A percentile compares a stretch with the other conserved stretches of the same genome.
Evolutionary conservation across 305 asterid species (phyloP).

Genomic region (Ajuga reptans): DNA sequence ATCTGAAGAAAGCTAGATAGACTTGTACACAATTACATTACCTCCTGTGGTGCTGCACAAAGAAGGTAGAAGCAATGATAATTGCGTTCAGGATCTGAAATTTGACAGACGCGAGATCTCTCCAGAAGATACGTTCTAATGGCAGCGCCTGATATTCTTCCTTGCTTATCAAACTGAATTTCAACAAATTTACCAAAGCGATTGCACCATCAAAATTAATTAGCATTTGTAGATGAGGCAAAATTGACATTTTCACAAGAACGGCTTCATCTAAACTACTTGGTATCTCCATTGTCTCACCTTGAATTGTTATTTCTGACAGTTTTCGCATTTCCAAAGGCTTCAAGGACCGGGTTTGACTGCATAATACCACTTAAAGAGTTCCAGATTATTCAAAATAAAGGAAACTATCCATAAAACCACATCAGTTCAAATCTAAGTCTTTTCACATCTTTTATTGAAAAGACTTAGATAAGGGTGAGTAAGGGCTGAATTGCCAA

Average conservation of each 20-base stretch:
- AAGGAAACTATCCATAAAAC: constrained; percentile 8
- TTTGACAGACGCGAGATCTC: constrained; percentile 87
- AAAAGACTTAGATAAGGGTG: background rate
- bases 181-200: constrained; percentile 89
- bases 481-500: too few species aligned
- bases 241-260: background rate
- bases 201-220: constrained; percentile 44
- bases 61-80: constrained; percentile 82
- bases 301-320: constrained; percentile 87
- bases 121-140: constrained; percentile 83
- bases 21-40: constrained; percentile 19
- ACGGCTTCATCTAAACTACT: constrained; percentile 5
- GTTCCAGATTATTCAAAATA: constrained; percentile 20
- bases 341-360: constrained; percentile 94
- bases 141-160: constrained; percentile 88
- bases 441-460: background rate
- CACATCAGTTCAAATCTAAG: constrained; percentile 1
- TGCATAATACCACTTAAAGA: constrained; percentile 37
- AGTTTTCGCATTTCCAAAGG: constrained; percentile 95
- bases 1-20: constrained; percentile 10
- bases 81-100: constrained; percentile 84
- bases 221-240: constrained; percentile 7
- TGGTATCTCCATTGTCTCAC: constrained; percentile 27
- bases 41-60: constrained; percentile 87
- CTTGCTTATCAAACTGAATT: constrained; percentile 71